Evolutionary conservation across 352 stramenopile species (phyloP).

Genomic region (Phytopythium cucurbitacearum): DNA sequence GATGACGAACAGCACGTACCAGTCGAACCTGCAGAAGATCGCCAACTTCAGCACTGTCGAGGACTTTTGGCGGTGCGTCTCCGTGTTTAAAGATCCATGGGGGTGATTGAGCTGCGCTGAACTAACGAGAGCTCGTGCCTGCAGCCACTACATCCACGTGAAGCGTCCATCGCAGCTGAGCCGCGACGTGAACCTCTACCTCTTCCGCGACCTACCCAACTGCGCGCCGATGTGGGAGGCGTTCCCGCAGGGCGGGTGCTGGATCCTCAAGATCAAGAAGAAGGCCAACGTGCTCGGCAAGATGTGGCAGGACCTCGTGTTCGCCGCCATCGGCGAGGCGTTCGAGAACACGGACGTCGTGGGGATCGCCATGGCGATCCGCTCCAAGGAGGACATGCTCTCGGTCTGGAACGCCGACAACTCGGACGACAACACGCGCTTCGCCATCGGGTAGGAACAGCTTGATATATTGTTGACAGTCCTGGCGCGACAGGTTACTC

Average conservation of each 20-base stretch:
- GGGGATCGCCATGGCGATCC: slow-evolving; percentile 90
- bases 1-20: slow-evolving; percentile 48
- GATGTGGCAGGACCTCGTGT: slow-evolving; percentile 94
- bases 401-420: slow-evolving; percentile 94
- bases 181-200: slow-evolving; percentile 91
- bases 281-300: slow-evolving; percentile 92
- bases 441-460: slow-evolving; percentile 66
- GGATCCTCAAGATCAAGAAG: slow-evolving; percentile 95
- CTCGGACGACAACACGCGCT: slow-evolving; percentile 80
- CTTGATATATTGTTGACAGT: background rate
- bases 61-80: slow-evolving; percentile 87
- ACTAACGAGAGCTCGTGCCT: background rate
- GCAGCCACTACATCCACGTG: slow-evolving; percentile 90
- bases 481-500: slow-evolving; percentile 4
- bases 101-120: background rate
- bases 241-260: slow-evolving; percentile 91
- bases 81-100: background rate
- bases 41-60: slow-evolving; percentile 90
- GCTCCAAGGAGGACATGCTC: slow-evolving; percentile 93
- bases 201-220: slow-evolving; percentile 89
- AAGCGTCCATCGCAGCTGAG: slow-evolving; percentile 90
- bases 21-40: slow-evolving; percentile 85
- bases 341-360: slow-evolving; percentile 92
- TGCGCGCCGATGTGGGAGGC: slow-evolving; percentile 90
- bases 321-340: slow-evolving; percentile 88